phyloP scores from a whole-genome alignment of 352 stramenopile species.

The Blastocystis hominis region DNA sequence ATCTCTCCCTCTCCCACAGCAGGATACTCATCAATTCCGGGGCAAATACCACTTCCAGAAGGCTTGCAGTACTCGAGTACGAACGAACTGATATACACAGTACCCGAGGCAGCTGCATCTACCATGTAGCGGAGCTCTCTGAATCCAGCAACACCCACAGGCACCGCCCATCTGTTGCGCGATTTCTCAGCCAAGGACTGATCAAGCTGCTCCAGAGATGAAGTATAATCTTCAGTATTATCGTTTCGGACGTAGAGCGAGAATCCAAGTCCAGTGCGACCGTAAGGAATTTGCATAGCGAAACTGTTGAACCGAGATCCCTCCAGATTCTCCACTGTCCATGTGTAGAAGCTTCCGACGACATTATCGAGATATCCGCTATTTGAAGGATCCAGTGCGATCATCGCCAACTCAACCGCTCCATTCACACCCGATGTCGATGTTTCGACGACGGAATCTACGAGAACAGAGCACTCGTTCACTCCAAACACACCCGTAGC shows the following conservation, averaged over 20 bases:
- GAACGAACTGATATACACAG: neutral
- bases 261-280: neutral
- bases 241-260: neutral
- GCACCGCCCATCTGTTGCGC: neutral
- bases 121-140: neutral
- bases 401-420: neutral
- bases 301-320: neutral
- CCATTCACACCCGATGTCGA: neutral
- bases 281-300: neutral
- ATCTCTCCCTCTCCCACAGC: neutral
- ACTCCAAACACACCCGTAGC: neutral
- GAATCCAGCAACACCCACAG: neutral
- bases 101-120: neutral
- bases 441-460: neutral
- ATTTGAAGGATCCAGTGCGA: neutral
- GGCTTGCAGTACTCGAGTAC: neutral
- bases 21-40: neutral
- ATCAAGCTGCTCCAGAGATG: too few relatives aligned
- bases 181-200: neutral
- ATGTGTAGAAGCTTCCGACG: neutral
- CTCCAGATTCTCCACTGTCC: neutral
- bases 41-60: neutral
- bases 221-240: neutral
- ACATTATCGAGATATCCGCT: neutral
- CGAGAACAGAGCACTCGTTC: neutral